phyloP scores from a whole-genome alignment of 495 filamentous ascomycete genomes.

The Pyronema omphalodes region DNA sequence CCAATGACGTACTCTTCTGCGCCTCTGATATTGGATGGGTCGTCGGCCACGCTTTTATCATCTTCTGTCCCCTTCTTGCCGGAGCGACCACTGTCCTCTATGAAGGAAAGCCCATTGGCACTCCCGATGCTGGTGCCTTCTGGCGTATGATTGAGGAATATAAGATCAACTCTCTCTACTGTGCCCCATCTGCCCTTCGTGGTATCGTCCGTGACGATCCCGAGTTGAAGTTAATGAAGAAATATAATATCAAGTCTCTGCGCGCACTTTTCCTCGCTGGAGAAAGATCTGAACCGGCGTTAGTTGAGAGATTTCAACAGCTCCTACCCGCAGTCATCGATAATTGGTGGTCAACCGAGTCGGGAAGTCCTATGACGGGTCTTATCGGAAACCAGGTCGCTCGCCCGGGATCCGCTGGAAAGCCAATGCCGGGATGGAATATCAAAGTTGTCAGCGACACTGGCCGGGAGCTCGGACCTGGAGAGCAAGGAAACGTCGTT shows the following conservation, averaged over 20 bases:
- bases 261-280: conserved; percentile 70
- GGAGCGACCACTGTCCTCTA: conserved; percentile 78
- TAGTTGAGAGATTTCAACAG: conserved; percentile 59
- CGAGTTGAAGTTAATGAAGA: conserved; percentile 43
- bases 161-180: conserved; percentile 66
- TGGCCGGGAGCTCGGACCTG: conserved; percentile 45
- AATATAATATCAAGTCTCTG: conserved; percentile 48
- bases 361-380: conserved; percentile 74
- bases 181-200: conserved; percentile 70
- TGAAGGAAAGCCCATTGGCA: conserved; percentile 84
- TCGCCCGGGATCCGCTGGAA: conserved; percentile 73
- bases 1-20: conserved; percentile 69
- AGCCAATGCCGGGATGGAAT: conserved; percentile 80
- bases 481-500: conserved; percentile 83
- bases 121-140: conserved; percentile 68
- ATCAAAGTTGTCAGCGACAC: conserved; percentile 65
- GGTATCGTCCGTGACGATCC: conserved; percentile 78
- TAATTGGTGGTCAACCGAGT: conserved; percentile 95
- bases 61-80: conserved; percentile 67
- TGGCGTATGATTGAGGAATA: conserved; percentile 77
- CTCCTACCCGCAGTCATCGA: conserved; percentile 58
- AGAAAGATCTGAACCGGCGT: conserved; percentile 73
- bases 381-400: conserved; percentile 26
- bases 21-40: conserved; percentile 51
- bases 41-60: conserved; percentile 65